Conservation (phyloP, 1,284 basidiomycete species). For the Puccinia hordei region DNA sequence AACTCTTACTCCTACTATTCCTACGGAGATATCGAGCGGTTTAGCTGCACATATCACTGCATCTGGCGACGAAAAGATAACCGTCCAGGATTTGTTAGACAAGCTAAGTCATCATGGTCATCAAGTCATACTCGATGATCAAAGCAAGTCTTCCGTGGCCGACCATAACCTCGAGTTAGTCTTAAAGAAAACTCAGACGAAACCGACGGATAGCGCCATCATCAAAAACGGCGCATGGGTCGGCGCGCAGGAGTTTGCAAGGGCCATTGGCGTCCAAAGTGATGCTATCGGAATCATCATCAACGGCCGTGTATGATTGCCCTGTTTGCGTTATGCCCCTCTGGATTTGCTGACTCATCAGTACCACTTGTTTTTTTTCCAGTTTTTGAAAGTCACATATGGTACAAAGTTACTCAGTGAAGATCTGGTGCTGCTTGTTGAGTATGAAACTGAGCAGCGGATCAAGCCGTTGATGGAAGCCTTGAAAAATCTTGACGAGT, state of each 20-base stretch:
- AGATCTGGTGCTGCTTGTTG: conserved; percentile 41
- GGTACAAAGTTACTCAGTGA: conserved; percentile 8
- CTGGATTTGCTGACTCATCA: background rate
- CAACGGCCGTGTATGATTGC: conserved; percentile 72
- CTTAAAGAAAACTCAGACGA: background rate
- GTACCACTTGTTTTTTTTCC: background rate
- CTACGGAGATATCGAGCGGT: conserved; percentile 1
- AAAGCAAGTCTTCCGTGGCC: background rate
- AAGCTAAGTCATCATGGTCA: conserved; percentile 7
- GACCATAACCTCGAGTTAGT: background rate
- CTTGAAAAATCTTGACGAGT: conserved; percentile 24
- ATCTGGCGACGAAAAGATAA: background rate
- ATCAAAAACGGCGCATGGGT: conserved; percentile 18
- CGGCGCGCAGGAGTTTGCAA: conserved; percentile 43
- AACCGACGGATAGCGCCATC: background rate
- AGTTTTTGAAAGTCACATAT: conserved; percentile 11
- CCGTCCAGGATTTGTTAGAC: conserved; percentile 8
- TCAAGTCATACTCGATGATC: background rate
- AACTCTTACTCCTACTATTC: no score
- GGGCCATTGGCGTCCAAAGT: conserved; percentile 64
- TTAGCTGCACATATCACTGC: background rate
- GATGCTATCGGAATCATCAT: conserved; percentile 68
- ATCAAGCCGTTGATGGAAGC: conserved; percentile 25
- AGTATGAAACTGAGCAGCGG: conserved; percentile 45
- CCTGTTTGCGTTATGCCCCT: background rate